These are phyloP conservation scores for Plasmodium cynomolgi DNA, from an alignment of 169 alveolate genomes.

Conservation along the genomic window DNA sequence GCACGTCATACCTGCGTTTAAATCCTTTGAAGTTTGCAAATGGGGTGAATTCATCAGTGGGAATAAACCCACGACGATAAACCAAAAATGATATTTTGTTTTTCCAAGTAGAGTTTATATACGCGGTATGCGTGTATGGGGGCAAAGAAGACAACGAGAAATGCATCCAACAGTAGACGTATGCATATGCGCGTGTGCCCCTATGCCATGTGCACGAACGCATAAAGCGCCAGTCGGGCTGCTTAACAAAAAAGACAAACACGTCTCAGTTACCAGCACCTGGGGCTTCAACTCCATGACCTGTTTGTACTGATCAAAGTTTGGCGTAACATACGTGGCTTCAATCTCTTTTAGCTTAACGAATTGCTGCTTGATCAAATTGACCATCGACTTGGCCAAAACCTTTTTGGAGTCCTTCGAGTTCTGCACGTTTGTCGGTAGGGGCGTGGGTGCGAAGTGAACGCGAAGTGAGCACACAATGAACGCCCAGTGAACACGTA, in stretches of 20 bases:
- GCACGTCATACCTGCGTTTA: background rate
- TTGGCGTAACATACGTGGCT: slow-evolving; percentile 43
- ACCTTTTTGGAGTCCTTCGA: slow-evolving; percentile 32
- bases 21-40: background rate
- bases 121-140: background rate
- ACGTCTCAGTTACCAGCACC: background rate
- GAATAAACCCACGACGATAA: background rate
- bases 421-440: background rate
- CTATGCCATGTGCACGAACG: no score
- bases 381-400: slow-evolving; percentile 48
- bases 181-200: background rate
- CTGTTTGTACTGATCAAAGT: slow-evolving; percentile 46
- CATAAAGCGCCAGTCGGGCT: background rate
- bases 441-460: background rate
- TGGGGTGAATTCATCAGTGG: background rate
- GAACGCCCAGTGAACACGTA: background rate
- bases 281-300: slow-evolving; percentile 15
- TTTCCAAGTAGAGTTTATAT: background rate
- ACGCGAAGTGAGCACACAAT: background rate
- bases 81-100: background rate
- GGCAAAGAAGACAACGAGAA: background rate
- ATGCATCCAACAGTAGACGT: background rate
- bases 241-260: background rate
- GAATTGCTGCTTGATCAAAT: slow-evolving; percentile 58
- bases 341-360: slow-evolving; percentile 59